Base-by-base conservation (phyloP, 345 rosid species). In the Syzygium grande region DNA sequence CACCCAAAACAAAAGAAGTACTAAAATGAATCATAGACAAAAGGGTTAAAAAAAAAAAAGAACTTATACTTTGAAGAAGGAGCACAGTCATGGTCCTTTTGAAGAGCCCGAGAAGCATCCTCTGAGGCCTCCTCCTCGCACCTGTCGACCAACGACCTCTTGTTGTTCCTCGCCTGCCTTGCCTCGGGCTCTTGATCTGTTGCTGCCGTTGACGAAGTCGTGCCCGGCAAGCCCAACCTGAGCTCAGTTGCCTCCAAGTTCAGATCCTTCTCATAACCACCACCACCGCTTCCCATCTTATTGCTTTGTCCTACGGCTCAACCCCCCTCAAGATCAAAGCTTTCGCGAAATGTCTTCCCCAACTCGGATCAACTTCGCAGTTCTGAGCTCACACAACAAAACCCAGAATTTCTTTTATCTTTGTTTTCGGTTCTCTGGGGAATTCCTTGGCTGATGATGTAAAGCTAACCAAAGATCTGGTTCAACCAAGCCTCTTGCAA, bases 201-300 rank as follows among this genome's bases (percentile, higher is more conserved):
- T 87, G 88, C 52, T 87, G 80, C 86, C 87, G 90, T 54, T 91
- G 25, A 34, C 15, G 56, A 51, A 51, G 55, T 21, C 1, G 86
- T 92, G 84, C 99, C 99, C 0, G 99, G 99, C 89, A 96, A 90
- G 53, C 99, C 99, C 85, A 98, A 91, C 86, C 98, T 92, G 7
- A 97, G 96, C 93, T 97, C 98, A 11, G 99, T 97, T 11, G 94
- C 99, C 93, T 93, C 94, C 54, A 96, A 92, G 91, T 95, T 95
- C 68, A 95, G 93, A 88, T 91, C 97, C 88, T 91, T 92, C 91
- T 94, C 88, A 91, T 90, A 84, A 84, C 86, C 41, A 52, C 86
- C 55, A 19, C 59, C 30, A 41, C 86, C 51, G 63, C 89, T 88
- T 88, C 93, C 94, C 94, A 94, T 86, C 84, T 73, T 85, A 43